Conservation (phyloP, 208 protist genomes). For the Leishmania tarentolae region DNA sequence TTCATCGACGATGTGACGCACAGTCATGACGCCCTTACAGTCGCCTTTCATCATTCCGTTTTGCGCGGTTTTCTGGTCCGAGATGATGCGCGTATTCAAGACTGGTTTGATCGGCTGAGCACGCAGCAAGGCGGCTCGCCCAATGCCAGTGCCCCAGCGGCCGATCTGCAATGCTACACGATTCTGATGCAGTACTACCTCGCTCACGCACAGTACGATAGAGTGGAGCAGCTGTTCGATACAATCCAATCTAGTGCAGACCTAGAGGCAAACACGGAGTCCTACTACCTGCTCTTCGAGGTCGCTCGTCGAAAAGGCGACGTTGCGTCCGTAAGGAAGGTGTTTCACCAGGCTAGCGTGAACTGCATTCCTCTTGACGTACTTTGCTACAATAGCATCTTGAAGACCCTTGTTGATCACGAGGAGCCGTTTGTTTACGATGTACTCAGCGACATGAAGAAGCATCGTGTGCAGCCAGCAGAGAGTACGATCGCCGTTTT, state of each 20-base stretch:
- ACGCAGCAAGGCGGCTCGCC: not conserved
- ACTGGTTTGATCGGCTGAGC: constrained; percentile 56
- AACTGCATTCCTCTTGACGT: constrained; percentile 57
- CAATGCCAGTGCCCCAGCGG: constrained; percentile 3
- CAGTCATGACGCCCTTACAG: constrained; percentile 13
- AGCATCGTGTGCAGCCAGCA: constrained; percentile 47
- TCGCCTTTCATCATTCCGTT: constrained; percentile 58
- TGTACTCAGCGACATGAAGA: constrained; percentile 85
- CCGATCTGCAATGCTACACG: constrained; percentile 61
- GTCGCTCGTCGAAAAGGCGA: constrained; percentile 44
- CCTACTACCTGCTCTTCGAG: constrained; percentile 74
- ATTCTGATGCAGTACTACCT: constrained; percentile 72
- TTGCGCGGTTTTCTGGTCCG: constrained; percentile 50
- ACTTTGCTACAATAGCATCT: constrained; percentile 79
- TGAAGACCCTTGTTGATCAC: constrained; percentile 61
- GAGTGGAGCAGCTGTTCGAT: constrained; percentile 63
- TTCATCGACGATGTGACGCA: constrained; percentile 23
- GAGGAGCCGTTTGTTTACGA: constrained; percentile 65
- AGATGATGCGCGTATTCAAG: constrained; percentile 47
- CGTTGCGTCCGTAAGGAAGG: constrained; percentile 30
- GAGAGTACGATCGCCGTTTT: constrained; percentile 81
- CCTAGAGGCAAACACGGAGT: constrained; percentile 56
- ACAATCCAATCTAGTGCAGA: constrained; percentile 52
- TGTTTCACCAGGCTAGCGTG: constrained; percentile 85
- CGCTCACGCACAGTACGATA: constrained; percentile 33